Percentiles rank a stretch among this genome's conserved stretches.
phyloP scores from a whole-genome alignment of 352 stramenopile species.

The Phytophthora lateralis region DNA sequence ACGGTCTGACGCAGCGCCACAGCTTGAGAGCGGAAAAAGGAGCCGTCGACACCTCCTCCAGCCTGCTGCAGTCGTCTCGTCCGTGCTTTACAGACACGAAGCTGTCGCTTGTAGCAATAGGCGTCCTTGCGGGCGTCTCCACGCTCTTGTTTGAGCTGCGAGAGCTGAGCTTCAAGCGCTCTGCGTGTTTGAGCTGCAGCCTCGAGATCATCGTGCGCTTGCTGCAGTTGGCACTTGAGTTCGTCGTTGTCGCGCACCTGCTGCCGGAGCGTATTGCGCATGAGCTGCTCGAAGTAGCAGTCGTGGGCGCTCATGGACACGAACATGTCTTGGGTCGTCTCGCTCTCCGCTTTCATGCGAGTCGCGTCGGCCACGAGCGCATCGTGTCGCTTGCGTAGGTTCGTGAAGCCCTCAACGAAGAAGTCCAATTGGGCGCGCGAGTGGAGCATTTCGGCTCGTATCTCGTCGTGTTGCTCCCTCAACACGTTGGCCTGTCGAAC shows the following conservation, averaged over 20 bases:
- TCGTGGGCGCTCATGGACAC: conserved; percentile 65
- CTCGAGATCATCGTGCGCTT: conserved; percentile 31
- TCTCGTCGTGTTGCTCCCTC: conserved; percentile 53
- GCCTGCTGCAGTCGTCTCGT: conserved; percentile 37
- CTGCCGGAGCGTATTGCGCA: conserved; percentile 49
- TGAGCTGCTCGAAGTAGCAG: conserved; percentile 56
- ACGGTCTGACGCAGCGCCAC: conserved; percentile 45
- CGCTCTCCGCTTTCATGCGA: conserved; percentile 63
- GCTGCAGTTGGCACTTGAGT: conserved; percentile 33
- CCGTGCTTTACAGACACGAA: conserved; percentile 53
- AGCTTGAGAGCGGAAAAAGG: conserved; percentile 53
- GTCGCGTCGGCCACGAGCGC: conserved; percentile 58
- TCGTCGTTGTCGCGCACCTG: conserved; percentile 46
- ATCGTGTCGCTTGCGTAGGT: conserved; percentile 69
- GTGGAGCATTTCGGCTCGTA: conserved; percentile 67
- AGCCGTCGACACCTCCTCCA: conserved; percentile 29
- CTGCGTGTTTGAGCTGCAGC: conserved; percentile 42
- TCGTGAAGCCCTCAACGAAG: conserved; percentile 79
- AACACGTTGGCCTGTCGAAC: conserved; percentile 57
- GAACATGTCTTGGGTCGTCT: conserved; percentile 62
- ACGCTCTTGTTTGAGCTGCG: conserved; percentile 51
- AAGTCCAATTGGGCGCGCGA: conserved; percentile 74
- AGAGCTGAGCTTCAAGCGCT: conserved; percentile 46
- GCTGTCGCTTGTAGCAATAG: conserved; percentile 59
- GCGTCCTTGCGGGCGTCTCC: conserved; percentile 64